phyloP scores from a whole-genome alignment of 805 yeast genomes.

The Wickerhamiella siamensis region DNA sequence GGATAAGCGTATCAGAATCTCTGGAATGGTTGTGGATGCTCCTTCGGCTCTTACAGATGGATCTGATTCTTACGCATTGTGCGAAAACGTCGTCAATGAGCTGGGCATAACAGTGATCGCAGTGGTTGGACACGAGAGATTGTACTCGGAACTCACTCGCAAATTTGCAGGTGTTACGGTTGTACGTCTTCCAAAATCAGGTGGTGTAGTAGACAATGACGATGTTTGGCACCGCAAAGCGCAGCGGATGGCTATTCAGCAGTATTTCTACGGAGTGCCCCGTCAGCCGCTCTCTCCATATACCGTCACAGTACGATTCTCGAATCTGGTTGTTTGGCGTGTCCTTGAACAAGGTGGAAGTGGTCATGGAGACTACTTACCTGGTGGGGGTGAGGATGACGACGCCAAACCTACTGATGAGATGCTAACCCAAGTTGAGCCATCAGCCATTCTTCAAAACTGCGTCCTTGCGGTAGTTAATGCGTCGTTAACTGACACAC shows the following conservation, averaged over 20 bases:
- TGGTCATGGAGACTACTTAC: conserved; percentile 2
- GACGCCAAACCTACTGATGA: conserved; percentile 17
- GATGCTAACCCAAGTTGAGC: conserved; percentile 25
- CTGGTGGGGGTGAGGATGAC: conserved; percentile 3
- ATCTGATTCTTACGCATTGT: conserved; percentile 30
- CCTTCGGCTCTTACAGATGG: conserved; percentile 37
- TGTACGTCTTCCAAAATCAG: conserved; percentile 53
- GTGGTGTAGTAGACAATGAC: conserved; percentile 67
- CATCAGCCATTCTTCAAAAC: conserved; percentile 43
- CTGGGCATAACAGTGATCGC: conserved; percentile 48
- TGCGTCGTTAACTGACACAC: conserved; percentile 34
- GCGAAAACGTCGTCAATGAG: conserved; percentile 43
- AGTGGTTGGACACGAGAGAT: conserved; percentile 63
- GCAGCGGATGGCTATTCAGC: conserved; percentile 67
- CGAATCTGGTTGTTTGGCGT: conserved; percentile 46
- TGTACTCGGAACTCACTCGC: conserved; percentile 47
- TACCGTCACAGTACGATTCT: conserved; percentile 57
- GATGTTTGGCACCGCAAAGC: conserved; percentile 42
- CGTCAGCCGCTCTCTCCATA: conserved; percentile 63
- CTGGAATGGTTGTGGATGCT: conserved; percentile 63
- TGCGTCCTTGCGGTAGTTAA: conserved; percentile 54
- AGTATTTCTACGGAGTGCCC: conserved; percentile 75
- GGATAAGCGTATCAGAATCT: conserved; percentile 30
- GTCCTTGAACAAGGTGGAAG: conserved; percentile 30
- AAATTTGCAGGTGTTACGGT: conserved; percentile 29